Percentiles rank a stretch among this genome's conserved stretches.
These are phyloP conservation scores for Globisporangium uncinulatum DNA, from an alignment of 352 stramenopile genomes.

Conservation along the genomic window DNA sequence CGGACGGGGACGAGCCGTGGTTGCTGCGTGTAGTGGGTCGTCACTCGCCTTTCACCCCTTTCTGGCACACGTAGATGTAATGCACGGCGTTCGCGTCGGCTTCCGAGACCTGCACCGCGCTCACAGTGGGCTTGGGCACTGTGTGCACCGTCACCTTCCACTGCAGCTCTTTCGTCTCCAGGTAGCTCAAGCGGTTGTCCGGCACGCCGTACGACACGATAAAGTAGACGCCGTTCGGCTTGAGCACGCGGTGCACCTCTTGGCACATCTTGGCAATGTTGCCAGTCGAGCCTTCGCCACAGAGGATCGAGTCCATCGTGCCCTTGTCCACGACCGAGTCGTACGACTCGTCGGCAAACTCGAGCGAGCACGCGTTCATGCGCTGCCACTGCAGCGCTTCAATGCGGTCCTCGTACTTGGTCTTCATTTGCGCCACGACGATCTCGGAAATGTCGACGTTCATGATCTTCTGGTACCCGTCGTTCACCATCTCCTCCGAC, in stretches of 20 bases:
- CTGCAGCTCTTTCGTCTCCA: slow-evolving; percentile 94
- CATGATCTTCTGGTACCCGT: slow-evolving; percentile 92
- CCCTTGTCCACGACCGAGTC: slow-evolving; percentile 94
- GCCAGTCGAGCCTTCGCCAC: slow-evolving; percentile 91
- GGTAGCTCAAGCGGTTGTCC: slow-evolving; percentile 94
- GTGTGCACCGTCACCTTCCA: slow-evolving; percentile 95
- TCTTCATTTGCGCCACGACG: slow-evolving; percentile 92
- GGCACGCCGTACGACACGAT: slow-evolving; percentile 94
- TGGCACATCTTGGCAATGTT: slow-evolving; percentile 96
- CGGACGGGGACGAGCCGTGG: not conserved
- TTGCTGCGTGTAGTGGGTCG: not conserved
- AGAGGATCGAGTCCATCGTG: slow-evolving; percentile 95
- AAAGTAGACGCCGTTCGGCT: slow-evolving; percentile 93
- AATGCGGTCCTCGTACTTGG: slow-evolving; percentile 90
- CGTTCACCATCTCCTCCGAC: slow-evolving; percentile 95
- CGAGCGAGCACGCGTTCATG: slow-evolving; percentile 93
- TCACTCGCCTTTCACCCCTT: slow-evolving; percentile 59
- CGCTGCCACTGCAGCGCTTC: slow-evolving; percentile 91
- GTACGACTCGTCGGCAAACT: slow-evolving; percentile 94
- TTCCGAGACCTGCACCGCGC: slow-evolving; percentile 88
- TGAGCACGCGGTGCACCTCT: slow-evolving; percentile 92
- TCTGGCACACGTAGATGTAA: slow-evolving; percentile 96
- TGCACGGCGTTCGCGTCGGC: slow-evolving; percentile 93
- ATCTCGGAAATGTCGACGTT: slow-evolving; percentile 96
- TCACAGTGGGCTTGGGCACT: slow-evolving; percentile 96